Percentiles rank a stretch among this genome's conserved stretches.
phyloP scores from a whole-genome alignment of 139 green algal genomes.

The Deuterostichococcus epilithicus region DNA sequence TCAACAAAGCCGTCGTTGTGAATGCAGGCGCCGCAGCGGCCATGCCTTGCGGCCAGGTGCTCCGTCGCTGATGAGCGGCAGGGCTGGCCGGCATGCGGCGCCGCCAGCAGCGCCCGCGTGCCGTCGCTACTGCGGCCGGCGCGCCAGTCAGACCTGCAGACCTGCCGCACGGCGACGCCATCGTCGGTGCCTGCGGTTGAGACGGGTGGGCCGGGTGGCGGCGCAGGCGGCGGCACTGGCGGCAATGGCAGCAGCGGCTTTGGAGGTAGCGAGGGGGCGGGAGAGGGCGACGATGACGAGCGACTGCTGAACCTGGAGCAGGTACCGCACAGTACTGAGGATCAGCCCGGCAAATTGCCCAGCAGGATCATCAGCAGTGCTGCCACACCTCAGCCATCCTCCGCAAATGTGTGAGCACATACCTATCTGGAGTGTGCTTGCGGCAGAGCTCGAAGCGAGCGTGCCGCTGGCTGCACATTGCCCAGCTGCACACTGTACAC shows the following conservation, averaged over 20 bases:
- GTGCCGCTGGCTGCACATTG: no score
- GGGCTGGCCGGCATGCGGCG: not conserved
- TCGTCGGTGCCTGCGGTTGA: not conserved
- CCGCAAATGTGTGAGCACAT: no score
- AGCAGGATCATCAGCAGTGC: not conserved
- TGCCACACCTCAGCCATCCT: not conserved
- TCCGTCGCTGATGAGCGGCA: not conserved
- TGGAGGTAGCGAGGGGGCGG: conserved; percentile 19
- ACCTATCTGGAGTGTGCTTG: no score
- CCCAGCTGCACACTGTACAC: no score
- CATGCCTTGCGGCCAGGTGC: not conserved
- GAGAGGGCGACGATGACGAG: conserved; percentile 34
- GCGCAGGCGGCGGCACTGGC: conserved; percentile 17
- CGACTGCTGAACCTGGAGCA: conserved; percentile 40
- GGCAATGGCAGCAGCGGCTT: conserved; percentile 24
- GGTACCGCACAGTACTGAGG: no score
- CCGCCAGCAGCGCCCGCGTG: no score
- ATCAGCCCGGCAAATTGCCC: no score
- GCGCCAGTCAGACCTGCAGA: not conserved
- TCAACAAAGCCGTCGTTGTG: no score
- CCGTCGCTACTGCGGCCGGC: not conserved
- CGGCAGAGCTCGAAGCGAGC: no score
- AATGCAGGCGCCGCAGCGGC: not conserved
- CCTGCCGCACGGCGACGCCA: not conserved
- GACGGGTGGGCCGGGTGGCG: not conserved